Base-by-base conservation (phyloP, 163 green algal genomes). In the Smithsoniella earleae region DNA sequence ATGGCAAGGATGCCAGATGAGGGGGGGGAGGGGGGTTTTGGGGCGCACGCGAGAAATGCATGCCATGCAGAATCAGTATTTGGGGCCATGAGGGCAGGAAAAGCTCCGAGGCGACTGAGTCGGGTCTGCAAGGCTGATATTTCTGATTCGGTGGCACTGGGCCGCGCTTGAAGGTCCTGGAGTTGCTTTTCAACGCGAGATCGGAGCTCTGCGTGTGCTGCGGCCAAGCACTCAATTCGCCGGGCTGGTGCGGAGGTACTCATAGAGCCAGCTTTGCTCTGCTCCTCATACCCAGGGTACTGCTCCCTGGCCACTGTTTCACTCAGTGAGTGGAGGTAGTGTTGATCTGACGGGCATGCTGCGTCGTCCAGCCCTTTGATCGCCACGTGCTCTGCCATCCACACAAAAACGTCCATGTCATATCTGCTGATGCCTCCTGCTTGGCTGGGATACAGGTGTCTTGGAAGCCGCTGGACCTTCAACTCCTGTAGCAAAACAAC, bases 311-410 rank as follows among this genome's bases (percentile, higher is more conserved):
- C 55, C 3, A 38, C 25, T 3, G 55, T 43, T 30, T 28, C 55
- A 10, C 30, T 28, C 10, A 66, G 55, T 13, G 22, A 31, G 55
- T 34, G 3, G 20, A 43, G 43, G 55, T 66, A 66, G 22, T 66
- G 55, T 4, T 36, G 4, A 37, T 38, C 16, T 3, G 30, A 28
- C 4, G 18, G 18, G 55, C 55, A 66, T n/a, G 16, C 5, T 16
- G 16, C 33, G 22, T 66, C 55, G 22, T 66, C 55, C 16, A 66
- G 55, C 30, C 55, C 55, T 10, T 31, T 3, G 55, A 66, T 66
- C 16, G 55, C 55, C 3, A 66, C 55, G 13, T 66, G 55, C 55
- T 66, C 55, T 3, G 55, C 55, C 55, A 66, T 66, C 55, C 55
- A 66, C 3, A 38, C 22, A 8, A 66, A 66, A 16, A 34, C 22